Evolutionary conservation across 2,329 filamentous ascomycete genomes (phyloP).

Genomic region (Fusarium sp.): DNA sequence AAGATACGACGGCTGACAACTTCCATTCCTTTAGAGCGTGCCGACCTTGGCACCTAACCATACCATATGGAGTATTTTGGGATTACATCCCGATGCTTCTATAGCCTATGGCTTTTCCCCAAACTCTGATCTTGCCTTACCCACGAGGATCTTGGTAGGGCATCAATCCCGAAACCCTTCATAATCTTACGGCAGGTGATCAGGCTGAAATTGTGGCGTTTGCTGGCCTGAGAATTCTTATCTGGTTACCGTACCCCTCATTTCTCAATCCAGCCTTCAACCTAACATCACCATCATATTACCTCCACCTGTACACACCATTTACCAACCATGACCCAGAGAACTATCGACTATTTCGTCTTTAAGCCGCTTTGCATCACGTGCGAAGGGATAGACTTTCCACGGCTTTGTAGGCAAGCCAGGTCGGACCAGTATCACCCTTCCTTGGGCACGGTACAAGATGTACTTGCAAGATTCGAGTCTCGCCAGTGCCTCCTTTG

Average conservation of each 20-base stretch:
- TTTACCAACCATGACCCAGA: neutral
- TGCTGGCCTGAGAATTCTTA: neutral
- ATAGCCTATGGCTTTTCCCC: too few relatives aligned
- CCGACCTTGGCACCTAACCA: too few relatives aligned
- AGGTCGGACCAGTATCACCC: neutral
- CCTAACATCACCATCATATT: neutral
- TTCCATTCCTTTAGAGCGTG: too few relatives aligned
- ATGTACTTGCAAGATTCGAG: neutral
- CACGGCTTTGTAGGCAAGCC: neutral
- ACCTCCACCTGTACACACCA: neutral
- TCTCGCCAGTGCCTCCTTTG: neutral
- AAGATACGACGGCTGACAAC: too few relatives aligned
- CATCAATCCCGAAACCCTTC: neutral
- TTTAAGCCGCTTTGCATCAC: neutral
- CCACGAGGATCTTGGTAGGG: neutral
- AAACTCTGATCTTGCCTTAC: too few relatives aligned
- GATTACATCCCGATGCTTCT: too few relatives aligned
- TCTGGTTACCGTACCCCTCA: neutral
- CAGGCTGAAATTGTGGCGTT: neutral
- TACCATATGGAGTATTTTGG: too few relatives aligned
- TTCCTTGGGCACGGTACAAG: neutral
- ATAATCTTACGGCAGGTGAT: neutral
- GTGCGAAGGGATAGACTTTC: neutral
- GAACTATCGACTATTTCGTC: neutral
- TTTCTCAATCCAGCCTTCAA: neutral